Conservation (phyloP, 257 asterid species). For the Scutellaria galericulata region DNA sequence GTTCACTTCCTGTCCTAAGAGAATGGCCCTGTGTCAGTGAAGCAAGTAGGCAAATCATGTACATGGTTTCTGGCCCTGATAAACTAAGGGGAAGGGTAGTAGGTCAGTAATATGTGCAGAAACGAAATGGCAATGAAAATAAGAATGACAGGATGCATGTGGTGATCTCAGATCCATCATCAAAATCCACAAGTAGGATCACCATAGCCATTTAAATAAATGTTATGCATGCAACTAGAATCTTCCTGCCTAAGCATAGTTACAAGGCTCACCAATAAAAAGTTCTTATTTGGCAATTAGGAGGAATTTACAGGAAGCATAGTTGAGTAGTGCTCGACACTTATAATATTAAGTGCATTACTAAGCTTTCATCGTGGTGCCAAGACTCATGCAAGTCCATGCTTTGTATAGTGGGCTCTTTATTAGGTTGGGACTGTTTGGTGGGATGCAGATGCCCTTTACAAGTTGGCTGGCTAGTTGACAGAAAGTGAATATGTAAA, state of each 20-base stretch:
- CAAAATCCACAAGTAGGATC: neutral
- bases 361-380: slow-evolving; percentile 9
- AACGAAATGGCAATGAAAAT: neutral
- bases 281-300: neutral
- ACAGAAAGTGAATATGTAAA: neutral
- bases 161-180: slow-evolving; percentile 10
- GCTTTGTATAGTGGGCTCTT: neutral
- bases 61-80: neutral
- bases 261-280: neutral
- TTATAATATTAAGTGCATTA: slow-evolving; percentile 6
- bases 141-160: neutral
- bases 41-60: neutral
- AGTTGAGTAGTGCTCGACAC: neutral
- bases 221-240: neutral
- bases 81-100: neutral
- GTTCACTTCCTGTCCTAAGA: neutral
- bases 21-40: neutral
- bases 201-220: neutral
- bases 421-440: neutral
- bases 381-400: neutral
- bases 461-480: neutral
- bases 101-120: slow-evolving; percentile 1
- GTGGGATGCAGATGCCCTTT: neutral
- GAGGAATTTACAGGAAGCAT: neutral
- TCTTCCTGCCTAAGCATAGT: slow-evolving; percentile 6